A percentile compares a stretch with the other conserved stretches of the same genome.
phyloP scores from a whole-genome alignment of 257 asterid species.

The Oldenlandia corymbosa region DNA sequence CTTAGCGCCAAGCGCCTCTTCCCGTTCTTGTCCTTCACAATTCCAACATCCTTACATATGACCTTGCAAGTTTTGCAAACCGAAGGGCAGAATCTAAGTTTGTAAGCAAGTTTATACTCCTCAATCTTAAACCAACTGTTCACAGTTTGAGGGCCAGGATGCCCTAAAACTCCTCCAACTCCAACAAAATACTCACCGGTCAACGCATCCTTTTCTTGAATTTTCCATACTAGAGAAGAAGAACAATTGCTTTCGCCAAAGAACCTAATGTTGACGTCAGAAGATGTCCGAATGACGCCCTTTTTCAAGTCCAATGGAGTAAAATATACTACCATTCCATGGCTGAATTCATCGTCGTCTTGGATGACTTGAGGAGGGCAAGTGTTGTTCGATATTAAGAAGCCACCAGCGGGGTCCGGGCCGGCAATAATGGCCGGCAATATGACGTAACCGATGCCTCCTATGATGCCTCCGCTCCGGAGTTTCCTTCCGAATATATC shows the following conservation, averaged over 20 bases:
- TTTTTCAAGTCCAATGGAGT: not conserved
- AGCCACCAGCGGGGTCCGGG: not conserved
- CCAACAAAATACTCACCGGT: not conserved
- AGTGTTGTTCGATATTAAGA: not conserved
- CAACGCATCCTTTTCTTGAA: not conserved
- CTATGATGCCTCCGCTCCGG: too few relatives aligned
- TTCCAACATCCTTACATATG: slow-evolving; percentile 16
- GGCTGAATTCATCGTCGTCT: not conserved
- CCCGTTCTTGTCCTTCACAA: slow-evolving; percentile 9
- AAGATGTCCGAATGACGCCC: not conserved
- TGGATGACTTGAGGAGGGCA: slow-evolving; percentile 12
- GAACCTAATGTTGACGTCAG: slow-evolving; percentile 5
- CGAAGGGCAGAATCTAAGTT: slow-evolving; percentile 9
- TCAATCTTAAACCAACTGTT: slow-evolving; percentile 11
- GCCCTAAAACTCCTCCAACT: not conserved
- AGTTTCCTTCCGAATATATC: slow-evolving; percentile 13
- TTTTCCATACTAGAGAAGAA: not conserved
- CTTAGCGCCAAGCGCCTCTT: slow-evolving; percentile 7
- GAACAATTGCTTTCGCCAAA: not conserved
- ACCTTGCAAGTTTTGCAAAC: slow-evolving; percentile 7
- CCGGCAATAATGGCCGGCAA: slow-evolving; percentile 3
- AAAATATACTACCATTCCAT: slow-evolving; percentile 2
- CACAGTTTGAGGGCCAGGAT: not conserved
- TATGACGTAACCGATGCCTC: slow-evolving; percentile 5
- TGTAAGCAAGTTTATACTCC: not conserved